Conservation (phyloP, 352 stramenopile genomes). For the Phytophthora tubulina region DNA sequence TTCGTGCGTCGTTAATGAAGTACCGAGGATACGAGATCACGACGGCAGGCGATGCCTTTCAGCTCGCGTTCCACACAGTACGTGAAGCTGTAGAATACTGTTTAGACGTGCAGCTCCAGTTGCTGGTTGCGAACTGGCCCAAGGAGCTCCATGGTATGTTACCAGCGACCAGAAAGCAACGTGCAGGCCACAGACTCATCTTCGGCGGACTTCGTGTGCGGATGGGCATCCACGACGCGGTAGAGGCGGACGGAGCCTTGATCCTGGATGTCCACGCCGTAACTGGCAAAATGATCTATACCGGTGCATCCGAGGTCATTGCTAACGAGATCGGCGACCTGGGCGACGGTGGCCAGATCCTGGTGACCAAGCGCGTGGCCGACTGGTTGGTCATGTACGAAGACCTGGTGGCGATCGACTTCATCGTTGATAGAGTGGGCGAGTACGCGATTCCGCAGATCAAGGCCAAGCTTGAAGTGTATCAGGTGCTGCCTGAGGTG, state of each 20-base stretch:
- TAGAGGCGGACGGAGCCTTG: constrained; percentile 53
- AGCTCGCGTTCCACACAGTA: constrained; percentile 72
- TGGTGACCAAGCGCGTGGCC: constrained; percentile 61
- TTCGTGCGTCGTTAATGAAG: constrained; percentile 59
- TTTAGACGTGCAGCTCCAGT: constrained; percentile 64
- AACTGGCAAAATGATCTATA: constrained; percentile 72
- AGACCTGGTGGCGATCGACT: constrained; percentile 58
- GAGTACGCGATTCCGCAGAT: constrained; percentile 60
- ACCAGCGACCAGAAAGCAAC: constrained; percentile 52
- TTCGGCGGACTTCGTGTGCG: constrained; percentile 64
- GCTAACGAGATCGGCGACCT: constrained; percentile 66
- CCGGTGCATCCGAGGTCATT: constrained; percentile 61
- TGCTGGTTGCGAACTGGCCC: constrained; percentile 63
- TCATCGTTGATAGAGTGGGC: constrained; percentile 52
- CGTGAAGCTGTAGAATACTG: constrained; percentile 70
- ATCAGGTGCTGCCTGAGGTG: constrained; percentile 56
- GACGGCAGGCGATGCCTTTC: constrained; percentile 64
- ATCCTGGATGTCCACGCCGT: constrained; percentile 60
- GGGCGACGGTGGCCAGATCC: constrained; percentile 63
- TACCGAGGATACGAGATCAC: constrained; percentile 75
- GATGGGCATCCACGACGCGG: constrained; percentile 70
- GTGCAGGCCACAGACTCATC: constrained; percentile 49
- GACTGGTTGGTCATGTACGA: constrained; percentile 62
- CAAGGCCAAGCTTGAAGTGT: constrained; percentile 56
- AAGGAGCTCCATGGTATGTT: constrained; percentile 60